Percentiles rank a stretch among this genome's conserved stretches.
Conservation (phyloP, 1,284 basidiomycete species). For the Pterula multifida region DNA sequence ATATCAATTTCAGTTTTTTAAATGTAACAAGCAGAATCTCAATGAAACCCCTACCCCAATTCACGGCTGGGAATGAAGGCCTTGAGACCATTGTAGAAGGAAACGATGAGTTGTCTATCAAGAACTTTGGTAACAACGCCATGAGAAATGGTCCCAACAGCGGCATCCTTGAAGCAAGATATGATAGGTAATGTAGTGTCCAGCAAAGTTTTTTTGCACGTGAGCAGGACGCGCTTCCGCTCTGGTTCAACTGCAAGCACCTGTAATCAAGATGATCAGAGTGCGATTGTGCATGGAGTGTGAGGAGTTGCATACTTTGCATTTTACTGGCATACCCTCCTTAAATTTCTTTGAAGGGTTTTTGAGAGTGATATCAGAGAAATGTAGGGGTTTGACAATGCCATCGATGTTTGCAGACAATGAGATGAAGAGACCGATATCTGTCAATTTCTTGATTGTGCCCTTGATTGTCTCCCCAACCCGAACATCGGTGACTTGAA, state of each 20-base stretch:
- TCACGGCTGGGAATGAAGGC: slow-evolving; percentile 77
- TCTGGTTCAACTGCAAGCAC: slow-evolving; percentile 81
- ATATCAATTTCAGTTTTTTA: background rate
- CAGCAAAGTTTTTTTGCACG: slow-evolving; percentile 87
- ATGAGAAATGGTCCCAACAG: slow-evolving; percentile 66
- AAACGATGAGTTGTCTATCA: slow-evolving; percentile 73
- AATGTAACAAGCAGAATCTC: background rate
- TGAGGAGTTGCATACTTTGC: slow-evolving; percentile 43
- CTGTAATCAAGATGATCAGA: slow-evolving; percentile 24
- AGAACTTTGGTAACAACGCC: slow-evolving; percentile 77
- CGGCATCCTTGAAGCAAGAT: slow-evolving; percentile 54
- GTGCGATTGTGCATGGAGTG: background rate
- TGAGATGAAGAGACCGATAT: slow-evolving; percentile 74
- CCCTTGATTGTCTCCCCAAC: slow-evolving; percentile 81
- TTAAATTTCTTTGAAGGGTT: slow-evolving; percentile 92
- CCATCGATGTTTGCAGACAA: slow-evolving; percentile 83
- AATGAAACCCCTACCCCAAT: slow-evolving; percentile 52
- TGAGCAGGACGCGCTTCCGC: slow-evolving; percentile 75
- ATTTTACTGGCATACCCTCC: slow-evolving; percentile 74
- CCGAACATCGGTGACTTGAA: slow-evolving; percentile 76
- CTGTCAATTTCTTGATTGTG: slow-evolving; percentile 73
- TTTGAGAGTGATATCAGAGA: slow-evolving; percentile 87
- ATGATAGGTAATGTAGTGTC: slow-evolving; percentile 71
- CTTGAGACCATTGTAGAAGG: slow-evolving; percentile 86
- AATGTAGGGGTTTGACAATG: slow-evolving; percentile 91